Conservation (phyloP, 106 monocot species). For the Dioscorea dumetorum region DNA sequence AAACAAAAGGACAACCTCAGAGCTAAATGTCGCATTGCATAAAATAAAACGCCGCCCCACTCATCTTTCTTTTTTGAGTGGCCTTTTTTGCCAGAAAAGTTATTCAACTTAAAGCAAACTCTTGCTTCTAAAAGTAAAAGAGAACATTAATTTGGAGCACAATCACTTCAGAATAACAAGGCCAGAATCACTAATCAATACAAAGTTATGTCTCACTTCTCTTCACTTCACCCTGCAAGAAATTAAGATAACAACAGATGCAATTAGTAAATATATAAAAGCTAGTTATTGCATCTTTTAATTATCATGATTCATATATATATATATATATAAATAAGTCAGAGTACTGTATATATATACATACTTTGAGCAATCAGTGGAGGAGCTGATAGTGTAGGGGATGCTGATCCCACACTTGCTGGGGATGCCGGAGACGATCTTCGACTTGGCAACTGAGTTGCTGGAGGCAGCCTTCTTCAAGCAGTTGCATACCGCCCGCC, state of each 20-base stretch:
- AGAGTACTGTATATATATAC: background rate
- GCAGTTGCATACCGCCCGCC: conserved; percentile 28
- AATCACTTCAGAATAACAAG: background rate
- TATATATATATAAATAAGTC: background rate
- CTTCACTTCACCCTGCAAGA: too few species aligned
- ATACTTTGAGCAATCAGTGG: conserved; percentile 27
- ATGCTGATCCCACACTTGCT: conserved; percentile 23
- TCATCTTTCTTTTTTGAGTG: background rate
- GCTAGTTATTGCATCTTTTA: too few species aligned
- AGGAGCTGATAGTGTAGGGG: conserved; percentile 21
- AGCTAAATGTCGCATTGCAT: too few species aligned
- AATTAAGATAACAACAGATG: too few species aligned
- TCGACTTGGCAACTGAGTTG: conserved; percentile 10
- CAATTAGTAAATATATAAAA: too few species aligned
- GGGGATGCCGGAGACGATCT: conserved; percentile 11
- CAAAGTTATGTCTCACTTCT: background rate
- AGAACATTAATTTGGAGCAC: background rate
- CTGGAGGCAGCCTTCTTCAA: conserved; percentile 16
- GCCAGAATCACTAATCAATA: background rate
- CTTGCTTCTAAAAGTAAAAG: background rate
- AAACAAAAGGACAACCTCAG: too few species aligned
- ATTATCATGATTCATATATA: too few species aligned
- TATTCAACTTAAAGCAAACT: background rate
- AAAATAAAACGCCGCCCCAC: too few species aligned
- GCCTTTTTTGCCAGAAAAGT: background rate